Evolutionary conservation across 805 yeast genomes (phyloP).

Genomic region (Debaryomyces prosopidis): DNA sequence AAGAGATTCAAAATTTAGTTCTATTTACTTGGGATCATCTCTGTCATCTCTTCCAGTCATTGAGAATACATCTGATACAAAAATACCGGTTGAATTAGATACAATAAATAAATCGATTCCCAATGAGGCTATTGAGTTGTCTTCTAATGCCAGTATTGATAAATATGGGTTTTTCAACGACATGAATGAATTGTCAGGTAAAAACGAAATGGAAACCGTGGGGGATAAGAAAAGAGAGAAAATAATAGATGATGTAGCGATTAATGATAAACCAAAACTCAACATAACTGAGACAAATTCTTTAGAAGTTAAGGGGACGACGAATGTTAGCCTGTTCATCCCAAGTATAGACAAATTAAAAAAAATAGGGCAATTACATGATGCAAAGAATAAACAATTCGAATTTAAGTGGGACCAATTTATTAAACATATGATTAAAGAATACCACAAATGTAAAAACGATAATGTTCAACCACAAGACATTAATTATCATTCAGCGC

Average conservation of each 20-base stretch:
- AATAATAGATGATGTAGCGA: not conserved
- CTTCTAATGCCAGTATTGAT: constrained; percentile 34
- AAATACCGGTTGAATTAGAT: constrained; percentile 47
- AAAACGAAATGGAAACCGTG: not conserved
- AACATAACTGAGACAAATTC: not conserved
- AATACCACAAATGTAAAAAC: constrained; percentile 13
- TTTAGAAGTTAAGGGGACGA: constrained; percentile 8
- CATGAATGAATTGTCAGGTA: constrained; percentile 2
- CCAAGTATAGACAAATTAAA: constrained; percentile 26
- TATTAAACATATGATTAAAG: constrained; percentile 33
- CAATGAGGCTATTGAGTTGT: not conserved
- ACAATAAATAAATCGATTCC: constrained; percentile 12
- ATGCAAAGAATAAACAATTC: constrained; percentile 37
- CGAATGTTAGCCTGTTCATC: not conserved
- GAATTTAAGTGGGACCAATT: constrained; percentile 46
- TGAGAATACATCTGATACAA: constrained; percentile 1
- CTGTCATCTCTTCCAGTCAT: not conserved
- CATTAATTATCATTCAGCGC: not conserved
- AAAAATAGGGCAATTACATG: constrained; percentile 45
- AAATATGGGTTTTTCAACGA: constrained; percentile 49
- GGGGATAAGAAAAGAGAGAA: not conserved
- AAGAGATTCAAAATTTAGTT: too few species aligned
- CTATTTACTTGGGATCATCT: not conserved
- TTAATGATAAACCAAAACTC: not conserved
- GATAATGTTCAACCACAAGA: not conserved